These are phyloP conservation scores for Podospora didyma DNA, from an alignment of 495 filamentous ascomycete genomes.

Conservation along the genomic window DNA sequence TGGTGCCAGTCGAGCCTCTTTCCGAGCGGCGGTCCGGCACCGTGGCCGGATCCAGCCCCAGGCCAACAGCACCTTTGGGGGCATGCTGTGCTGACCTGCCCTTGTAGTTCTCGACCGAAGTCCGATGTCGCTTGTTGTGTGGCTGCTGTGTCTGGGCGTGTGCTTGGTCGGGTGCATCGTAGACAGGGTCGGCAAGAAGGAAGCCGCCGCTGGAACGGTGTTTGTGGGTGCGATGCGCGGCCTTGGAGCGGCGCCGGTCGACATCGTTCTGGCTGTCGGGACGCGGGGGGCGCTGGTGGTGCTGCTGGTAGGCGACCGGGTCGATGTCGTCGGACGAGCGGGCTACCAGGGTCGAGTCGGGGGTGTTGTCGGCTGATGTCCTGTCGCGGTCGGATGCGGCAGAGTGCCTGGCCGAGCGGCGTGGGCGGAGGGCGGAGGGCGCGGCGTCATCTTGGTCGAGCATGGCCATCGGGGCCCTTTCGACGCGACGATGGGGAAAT, in stretches of 20 bases:
- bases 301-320: conserved; percentile 14
- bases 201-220: conserved; percentile 41
- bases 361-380: conserved; percentile 19
- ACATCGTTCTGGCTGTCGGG: conserved; percentile 17
- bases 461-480: conserved; percentile 18
- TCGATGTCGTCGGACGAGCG: conserved; percentile 18
- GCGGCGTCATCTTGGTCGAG: conserved; percentile 24
- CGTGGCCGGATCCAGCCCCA: not conserved
- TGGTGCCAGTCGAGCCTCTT: conserved; percentile 7
- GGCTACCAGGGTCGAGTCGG: conserved; percentile 12
- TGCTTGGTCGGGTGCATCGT: conserved; percentile 8
- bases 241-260: conserved; percentile 20
- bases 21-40: not conserved
- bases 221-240: conserved; percentile 32
- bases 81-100: conserved; percentile 1
- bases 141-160: conserved; percentile 2
- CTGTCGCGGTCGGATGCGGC: conserved; percentile 7
- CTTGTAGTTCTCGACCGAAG: conserved; percentile 12
- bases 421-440: conserved; percentile 16
- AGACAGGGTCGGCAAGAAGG: conserved; percentile 38
- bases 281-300: conserved; percentile 15
- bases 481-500: conserved; percentile 5
- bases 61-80: not conserved
- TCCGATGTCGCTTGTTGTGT: conserved; percentile 9
- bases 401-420: conserved; percentile 18